These are phyloP conservation scores for Peniophora sp. DNA, from an alignment of 1,284 basidiomycete genomes.

Conservation along the genomic window DNA sequence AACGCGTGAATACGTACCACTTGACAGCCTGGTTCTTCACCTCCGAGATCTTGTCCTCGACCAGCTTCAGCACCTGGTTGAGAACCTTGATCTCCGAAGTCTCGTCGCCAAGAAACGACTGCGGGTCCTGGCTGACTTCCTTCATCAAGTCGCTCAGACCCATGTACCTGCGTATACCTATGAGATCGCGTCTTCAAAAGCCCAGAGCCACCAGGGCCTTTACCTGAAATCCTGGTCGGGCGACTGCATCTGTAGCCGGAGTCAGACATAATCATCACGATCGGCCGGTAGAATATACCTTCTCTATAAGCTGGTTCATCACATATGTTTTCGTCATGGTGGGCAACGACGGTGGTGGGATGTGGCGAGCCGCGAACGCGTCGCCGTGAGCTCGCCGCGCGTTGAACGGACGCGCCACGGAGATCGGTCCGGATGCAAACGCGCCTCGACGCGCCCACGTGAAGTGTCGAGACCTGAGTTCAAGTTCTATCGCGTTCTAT, in stretches of 20 bases:
- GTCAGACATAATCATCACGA: constrained; percentile 10
- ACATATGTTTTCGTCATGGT: constrained; percentile 76
- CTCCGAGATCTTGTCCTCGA: constrained; percentile 93
- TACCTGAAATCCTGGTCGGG: constrained; percentile 79
- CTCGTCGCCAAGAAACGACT: constrained; percentile 74
- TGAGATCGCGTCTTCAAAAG: background rate
- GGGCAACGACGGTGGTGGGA: constrained; percentile 9
- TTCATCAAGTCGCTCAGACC: constrained; percentile 87
- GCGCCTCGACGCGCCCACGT: background rate
- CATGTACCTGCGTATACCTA: constrained; percentile 65
- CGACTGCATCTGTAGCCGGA: constrained; percentile 62
- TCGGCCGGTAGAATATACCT: constrained; percentile 32
- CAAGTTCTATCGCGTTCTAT: constrained; percentile 1
- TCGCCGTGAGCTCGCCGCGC: background rate
- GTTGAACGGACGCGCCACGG: background rate
- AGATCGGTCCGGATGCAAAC: background rate
- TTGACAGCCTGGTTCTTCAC: constrained; percentile 98
- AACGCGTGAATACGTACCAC: constrained; percentile 49
- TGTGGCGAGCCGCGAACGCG: background rate
- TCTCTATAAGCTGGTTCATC: constrained; percentile 75
- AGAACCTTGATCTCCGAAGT: constrained; percentile 74
- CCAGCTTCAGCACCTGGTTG: constrained; percentile 72
- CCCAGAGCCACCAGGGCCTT: constrained; percentile 22
- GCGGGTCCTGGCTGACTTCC: constrained; percentile 71
- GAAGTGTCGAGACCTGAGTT: background rate